These are phyloP conservation scores for Chrysoporthe austroafricana DNA, from an alignment of 2,329 filamentous ascomycete genomes.

Conservation along the genomic window DNA sequence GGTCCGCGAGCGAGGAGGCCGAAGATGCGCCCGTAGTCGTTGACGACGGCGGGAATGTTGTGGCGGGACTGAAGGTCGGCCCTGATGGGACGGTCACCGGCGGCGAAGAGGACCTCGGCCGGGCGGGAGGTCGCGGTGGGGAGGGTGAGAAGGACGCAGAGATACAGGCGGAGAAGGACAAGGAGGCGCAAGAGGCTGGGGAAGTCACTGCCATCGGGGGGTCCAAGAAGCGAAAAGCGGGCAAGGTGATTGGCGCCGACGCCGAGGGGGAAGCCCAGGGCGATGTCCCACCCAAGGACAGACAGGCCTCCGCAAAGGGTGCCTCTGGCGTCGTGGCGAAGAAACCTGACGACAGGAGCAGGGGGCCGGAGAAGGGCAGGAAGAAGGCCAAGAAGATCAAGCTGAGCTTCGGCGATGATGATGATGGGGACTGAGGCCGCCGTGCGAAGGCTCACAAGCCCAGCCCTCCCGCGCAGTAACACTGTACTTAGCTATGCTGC, in stretches of 20 bases:
- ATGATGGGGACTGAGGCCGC: constrained; percentile 49
- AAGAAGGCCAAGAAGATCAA: constrained; percentile 69
- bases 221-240: constrained; percentile 59
- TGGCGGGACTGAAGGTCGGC: constrained; percentile 43
- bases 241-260: constrained; percentile 51
- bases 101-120: not conserved
- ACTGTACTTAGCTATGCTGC: not conserved
- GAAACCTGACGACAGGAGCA: constrained; percentile 31
- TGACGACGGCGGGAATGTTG: constrained; percentile 71
- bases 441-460: not conserved
- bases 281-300: constrained; percentile 22
- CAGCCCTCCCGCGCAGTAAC: not conserved
- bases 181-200: constrained; percentile 35
- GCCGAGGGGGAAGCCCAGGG: constrained; percentile 37
- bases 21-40: constrained; percentile 79
- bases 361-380: constrained; percentile 37
- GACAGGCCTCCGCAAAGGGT: constrained; percentile 21
- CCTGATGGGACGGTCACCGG: constrained; percentile 48
- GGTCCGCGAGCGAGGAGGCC: constrained; percentile 68
- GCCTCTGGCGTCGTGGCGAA: constrained; percentile 22
- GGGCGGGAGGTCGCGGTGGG: constrained; percentile 32
- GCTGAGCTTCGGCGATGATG: constrained; percentile 69
- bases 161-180: not conserved
- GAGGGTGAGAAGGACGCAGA: constrained; percentile 3
- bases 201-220: constrained; percentile 44